Evolutionary conservation across 768 basidiomycete genomes (phyloP), one percentile per base, ranked within the genome.

Genomic region (Pulveroboletus sp.): DNA sequence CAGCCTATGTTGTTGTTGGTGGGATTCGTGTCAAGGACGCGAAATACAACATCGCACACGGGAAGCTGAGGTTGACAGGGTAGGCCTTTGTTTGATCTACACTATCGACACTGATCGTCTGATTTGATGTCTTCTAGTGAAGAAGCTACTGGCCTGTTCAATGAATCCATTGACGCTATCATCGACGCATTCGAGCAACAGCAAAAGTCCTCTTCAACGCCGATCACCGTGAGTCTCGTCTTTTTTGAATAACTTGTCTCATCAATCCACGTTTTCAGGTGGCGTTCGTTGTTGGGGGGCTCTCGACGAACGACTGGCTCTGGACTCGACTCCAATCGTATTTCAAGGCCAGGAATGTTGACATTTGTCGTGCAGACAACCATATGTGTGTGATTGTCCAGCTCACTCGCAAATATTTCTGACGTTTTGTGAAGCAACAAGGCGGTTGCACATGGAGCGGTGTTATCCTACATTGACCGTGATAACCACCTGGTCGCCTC

Each of bases 261-360:
- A 32, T 15, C 33, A 4, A 47, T 15, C 17, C 3, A 12, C 32
- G 11, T 11, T 31, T 35, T 15, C 18, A 59, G 58, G 39, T 7
- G 24, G 58, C 33, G 8, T 59, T 59, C 5, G 17, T 59, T 17
- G 40, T 59, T 8, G 58, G 57, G 1, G 58, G 54, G 0, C 21
- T 56, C 2, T 45, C 46, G 7, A 40, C 26, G 9, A 59, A 53
- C 6, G 42, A 52, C 26, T 52, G 54, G 53, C 38, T 59, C 17
- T 51, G 50, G 47, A 33, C 38, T 39, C 47, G 27, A 10, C 45
- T 59, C 10, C 47, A 58, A 27, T 45, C 43, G 2, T 58, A 59
- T 33, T 59, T 59, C 39, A 11, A 27, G 9, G 8, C 2, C 0
- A 46, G 7, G 33, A 43, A 43, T 5, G 40, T 59, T 21, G 28